Percentiles rank a stretch among this genome's conserved stretches.
Conservation (phyloP, 495 filamentous ascomycete species). For the Filosporella fistucella region DNA sequence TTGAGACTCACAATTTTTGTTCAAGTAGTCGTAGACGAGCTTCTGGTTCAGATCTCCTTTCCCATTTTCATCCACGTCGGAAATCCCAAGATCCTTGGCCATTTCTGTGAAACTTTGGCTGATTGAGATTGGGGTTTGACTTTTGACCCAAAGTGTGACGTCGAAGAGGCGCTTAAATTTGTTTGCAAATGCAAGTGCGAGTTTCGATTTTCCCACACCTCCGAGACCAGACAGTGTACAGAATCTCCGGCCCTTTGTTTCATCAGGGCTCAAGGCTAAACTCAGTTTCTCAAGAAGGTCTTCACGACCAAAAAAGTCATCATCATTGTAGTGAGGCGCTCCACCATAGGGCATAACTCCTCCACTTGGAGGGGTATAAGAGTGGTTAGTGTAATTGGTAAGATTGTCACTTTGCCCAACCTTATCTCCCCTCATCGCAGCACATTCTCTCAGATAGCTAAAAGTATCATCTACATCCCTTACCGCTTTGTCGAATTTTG, state of each 20-base stretch:
- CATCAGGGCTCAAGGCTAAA: no score
- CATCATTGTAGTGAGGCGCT: background rate
- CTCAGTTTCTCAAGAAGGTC: no score
- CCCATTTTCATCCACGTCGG: slow-evolving; percentile 18
- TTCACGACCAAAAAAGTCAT: background rate
- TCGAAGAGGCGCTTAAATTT: slow-evolving; percentile 1
- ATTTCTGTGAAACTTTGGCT: slow-evolving; percentile 26
- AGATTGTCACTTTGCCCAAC: background rate
- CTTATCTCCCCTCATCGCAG: background rate
- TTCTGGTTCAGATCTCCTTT: background rate
- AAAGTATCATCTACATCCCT: background rate
- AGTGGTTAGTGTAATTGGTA: background rate
- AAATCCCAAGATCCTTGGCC: slow-evolving; percentile 17
- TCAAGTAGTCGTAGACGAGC: background rate
- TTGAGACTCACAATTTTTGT: background rate
- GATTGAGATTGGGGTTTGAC: slow-evolving; percentile 18
- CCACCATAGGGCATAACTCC: background rate
- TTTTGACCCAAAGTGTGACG: slow-evolving; percentile 21
- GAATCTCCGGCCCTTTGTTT: no score
- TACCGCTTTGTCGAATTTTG: background rate
- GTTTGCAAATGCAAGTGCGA: slow-evolving; percentile 3
- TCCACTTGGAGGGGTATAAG: background rate
- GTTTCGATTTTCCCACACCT: slow-evolving; percentile 16
- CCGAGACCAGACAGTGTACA: slow-evolving; percentile 16
- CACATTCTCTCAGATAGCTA: background rate